A percentile compares a stretch with the other conserved stretches of the same genome.
Evolutionary conservation across 75 land plant species (phyloP).

Genomic region (Pseudotsuga menziesii): DNA sequence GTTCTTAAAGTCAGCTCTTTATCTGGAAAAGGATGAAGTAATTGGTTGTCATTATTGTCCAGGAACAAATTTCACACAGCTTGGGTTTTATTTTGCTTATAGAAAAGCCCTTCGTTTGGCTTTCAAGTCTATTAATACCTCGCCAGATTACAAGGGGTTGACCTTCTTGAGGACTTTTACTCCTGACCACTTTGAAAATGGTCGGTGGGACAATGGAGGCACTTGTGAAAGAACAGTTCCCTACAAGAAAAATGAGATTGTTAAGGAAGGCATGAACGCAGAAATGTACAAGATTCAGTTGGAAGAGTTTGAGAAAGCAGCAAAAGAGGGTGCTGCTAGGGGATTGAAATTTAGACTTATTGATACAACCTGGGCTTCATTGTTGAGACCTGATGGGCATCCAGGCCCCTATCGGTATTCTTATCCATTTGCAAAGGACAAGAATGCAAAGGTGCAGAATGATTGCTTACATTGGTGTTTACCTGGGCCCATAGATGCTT

Average conservation of each 20-base stretch:
- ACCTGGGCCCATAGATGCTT: conserved; percentile 90
- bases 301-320: conserved; percentile 51
- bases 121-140: conserved; percentile 29
- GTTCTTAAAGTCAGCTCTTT: conserved; percentile 67
- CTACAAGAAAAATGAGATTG: conserved; percentile 40
- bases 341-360: conserved; percentile 53
- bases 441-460: conserved; percentile 44
- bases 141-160: conserved; percentile 43
- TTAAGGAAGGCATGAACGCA: conserved; percentile 10
- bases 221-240: conserved; percentile 58
- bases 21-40: conserved; percentile 42
- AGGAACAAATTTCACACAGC: conserved; percentile 46
- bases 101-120: conserved; percentile 35
- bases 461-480: conserved; percentile 99
- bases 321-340: conserved; percentile 14
- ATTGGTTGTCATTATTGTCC: conserved; percentile 85
- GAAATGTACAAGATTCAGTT: conserved; percentile 56
- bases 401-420: conserved; percentile 73
- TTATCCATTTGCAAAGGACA: conserved; percentile 60
- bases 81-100: conserved; percentile 72
- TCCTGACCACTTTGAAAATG: conserved; percentile 92
- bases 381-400: conserved; percentile 90
- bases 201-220: conserved; percentile 86
- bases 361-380: conserved; percentile 46
- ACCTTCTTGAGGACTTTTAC: conserved; percentile 73